These are phyloP conservation scores for Geotrichum siamense DNA, from an alignment of 1,139 yeast genomes.

Conservation along the genomic window DNA sequence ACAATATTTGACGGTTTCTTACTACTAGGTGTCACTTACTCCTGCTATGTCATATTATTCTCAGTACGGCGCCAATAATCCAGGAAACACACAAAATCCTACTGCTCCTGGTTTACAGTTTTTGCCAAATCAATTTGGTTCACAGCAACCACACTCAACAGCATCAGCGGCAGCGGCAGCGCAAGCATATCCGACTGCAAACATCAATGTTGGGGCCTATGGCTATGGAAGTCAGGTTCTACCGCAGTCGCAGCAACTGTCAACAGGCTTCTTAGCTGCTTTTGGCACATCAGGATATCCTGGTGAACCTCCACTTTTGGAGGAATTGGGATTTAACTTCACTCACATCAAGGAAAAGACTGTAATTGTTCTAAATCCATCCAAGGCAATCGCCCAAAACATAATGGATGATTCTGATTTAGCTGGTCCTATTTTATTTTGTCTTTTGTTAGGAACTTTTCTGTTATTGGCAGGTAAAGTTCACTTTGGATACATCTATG, in stretches of 20 bases:
- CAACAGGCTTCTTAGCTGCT: conserved; percentile 81
- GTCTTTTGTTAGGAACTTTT: conserved; percentile 79
- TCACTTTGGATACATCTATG: conserved; percentile 94
- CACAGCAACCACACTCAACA: conserved; percentile 5
- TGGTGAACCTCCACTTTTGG: conserved; percentile 85
- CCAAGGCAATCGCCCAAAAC: conserved; percentile 57
- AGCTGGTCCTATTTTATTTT: conserved; percentile 92
- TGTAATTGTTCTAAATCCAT: conserved; percentile 75
- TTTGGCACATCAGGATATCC: conserved; percentile 91
- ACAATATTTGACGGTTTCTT: no score
- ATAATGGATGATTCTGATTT: conserved; percentile 86
- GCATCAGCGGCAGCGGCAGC: no score
- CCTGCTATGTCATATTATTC: conserved; percentile 13
- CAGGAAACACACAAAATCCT: no score
- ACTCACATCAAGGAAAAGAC: conserved; percentile 82
- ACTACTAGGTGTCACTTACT: no score
- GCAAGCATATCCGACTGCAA: conserved; percentile 4
- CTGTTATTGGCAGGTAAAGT: conserved; percentile 82
- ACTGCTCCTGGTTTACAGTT: conserved; percentile 22
- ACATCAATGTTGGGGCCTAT: not conserved
- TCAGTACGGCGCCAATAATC: conserved; percentile 8
- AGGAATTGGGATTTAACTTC: conserved; percentile 91
- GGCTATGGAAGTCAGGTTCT: conserved; percentile 19
- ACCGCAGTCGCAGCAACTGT: conserved; percentile 44
- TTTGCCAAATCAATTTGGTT: conserved; percentile 24